Evolutionary conservation across 164 flowering plant genomes (phyloP).

Genomic region (Kingdonia uniflora): DNA sequence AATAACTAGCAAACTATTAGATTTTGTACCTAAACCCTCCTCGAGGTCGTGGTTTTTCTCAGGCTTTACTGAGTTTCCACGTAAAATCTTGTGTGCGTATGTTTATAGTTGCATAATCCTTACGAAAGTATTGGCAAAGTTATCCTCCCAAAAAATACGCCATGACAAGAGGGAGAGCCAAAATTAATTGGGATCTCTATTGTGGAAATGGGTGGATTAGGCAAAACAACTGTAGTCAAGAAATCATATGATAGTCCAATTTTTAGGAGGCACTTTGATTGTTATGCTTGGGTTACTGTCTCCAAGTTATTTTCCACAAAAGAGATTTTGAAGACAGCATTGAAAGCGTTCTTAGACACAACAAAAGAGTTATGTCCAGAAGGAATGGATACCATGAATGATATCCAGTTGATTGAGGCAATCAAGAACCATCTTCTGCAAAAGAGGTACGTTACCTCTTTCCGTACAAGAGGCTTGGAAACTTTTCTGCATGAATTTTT

Average conservation of each 20-base stretch:
- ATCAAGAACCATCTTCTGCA: slow-evolving; percentile 15
- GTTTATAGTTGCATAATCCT: too few relatives aligned
- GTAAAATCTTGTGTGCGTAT: too few relatives aligned
- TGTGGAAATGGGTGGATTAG: neutral
- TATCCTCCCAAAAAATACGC: too few relatives aligned
- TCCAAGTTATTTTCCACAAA: neutral
- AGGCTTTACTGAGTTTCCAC: too few relatives aligned
- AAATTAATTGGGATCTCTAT: neutral
- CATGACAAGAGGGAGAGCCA: neutral
- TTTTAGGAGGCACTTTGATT: neutral
- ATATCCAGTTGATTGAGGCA: neutral
- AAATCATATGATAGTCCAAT: neutral
- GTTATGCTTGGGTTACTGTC: slow-evolving; percentile 6
- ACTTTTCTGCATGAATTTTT: slow-evolving; percentile 33
- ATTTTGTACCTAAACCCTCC: too few relatives aligned
- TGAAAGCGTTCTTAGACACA: neutral
- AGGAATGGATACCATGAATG: neutral
- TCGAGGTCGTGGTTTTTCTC: too few relatives aligned
- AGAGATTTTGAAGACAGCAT: neutral
- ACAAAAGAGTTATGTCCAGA: neutral
- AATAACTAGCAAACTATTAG: too few relatives aligned
- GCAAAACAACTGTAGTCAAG: slow-evolving; percentile 1
- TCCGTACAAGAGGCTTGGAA: slow-evolving; percentile 24
- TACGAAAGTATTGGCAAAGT: too few relatives aligned
- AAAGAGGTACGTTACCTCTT: slow-evolving; percentile 29